Evolutionary conservation across 1,284 basidiomycete genomes (phyloP), one percentile per base, ranked within the genome.

Genomic region (Microstroma glucosiphilum): DNA sequence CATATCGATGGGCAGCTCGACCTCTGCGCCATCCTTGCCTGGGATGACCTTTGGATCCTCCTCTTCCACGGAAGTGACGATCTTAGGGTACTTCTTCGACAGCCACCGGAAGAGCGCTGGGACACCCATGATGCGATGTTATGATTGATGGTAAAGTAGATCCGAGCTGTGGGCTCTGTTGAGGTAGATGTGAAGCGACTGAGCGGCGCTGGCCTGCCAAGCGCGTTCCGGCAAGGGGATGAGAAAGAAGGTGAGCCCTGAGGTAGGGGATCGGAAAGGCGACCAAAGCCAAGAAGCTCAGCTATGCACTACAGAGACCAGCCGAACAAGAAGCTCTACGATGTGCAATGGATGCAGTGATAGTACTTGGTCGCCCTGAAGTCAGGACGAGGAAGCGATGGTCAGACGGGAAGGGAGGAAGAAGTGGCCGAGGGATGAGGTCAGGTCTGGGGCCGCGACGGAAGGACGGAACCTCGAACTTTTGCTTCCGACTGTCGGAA

Each of bases 1-100:
- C 70, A 91, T 94, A 79, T 93, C 88, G 61, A 94, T 80, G 7
- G 92, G 92, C 57, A 94, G 83, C 59, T 86, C 83, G 63, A 90
- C 82, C 37, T 63, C 61, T 25, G 19, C 48, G 48, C 88, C 89
- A 69, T 89, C 84, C 61, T 65, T 60, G 48, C 70, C 72, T 13
- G 70, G 67, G 17, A 71, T 69, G 11, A 65, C 71, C 40, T 65
- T 63, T 1, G 75, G 73, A 30, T 73, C 70, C 57, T 79, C 76
- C 70, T 79, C 79, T 58, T 71, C 68, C 26, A 80, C 79, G 40
- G 69, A 67, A 21, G 70, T 63, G 55, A 80, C 69, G 63, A 80
- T 79, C 64, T 76, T 75, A 15, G 79, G 78, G 61, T 80, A 80
- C 72, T 79, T 80, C 67, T 78, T 78, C 15, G 77, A 78, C n/a